Conservation (phyloP, 1,139 yeast species). For the Hansenula lynferdii region DNA sequence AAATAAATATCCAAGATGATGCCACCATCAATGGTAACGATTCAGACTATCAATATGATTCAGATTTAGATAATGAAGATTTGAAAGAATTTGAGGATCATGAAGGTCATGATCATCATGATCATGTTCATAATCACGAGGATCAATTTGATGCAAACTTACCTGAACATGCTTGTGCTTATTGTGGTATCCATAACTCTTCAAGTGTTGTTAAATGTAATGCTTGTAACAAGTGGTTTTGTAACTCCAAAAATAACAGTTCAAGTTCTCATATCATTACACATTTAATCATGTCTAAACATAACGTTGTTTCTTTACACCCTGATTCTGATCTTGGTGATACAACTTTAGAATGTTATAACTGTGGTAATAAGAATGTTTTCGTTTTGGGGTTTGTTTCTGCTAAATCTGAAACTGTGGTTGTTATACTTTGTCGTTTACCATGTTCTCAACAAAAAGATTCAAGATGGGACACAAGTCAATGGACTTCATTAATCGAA, state of each 20-base stretch:
- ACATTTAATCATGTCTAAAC: constrained; percentile 79
- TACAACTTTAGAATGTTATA: constrained; percentile 81
- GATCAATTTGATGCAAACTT: constrained; percentile 7
- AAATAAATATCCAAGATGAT: not conserved
- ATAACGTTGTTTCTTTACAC: constrained; percentile 70
- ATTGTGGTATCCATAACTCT: constrained; percentile 73
- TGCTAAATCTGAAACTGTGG: constrained; percentile 83
- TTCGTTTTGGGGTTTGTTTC: constrained; percentile 84
- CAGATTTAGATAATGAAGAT: constrained; percentile 11
- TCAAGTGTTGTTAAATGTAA: constrained; percentile 72
- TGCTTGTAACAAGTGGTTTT: constrained; percentile 83
- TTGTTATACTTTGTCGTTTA: constrained; percentile 80
- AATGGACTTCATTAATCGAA: constrained; percentile 86
- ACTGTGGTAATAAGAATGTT: constrained; percentile 80
- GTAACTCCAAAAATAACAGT: constrained; percentile 65
- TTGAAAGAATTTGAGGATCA: constrained; percentile 5
- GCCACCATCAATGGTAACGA: constrained; percentile 3
- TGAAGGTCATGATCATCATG: constrained; percentile 5
- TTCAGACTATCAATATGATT: constrained; percentile 9
- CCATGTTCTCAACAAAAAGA: constrained; percentile 84
- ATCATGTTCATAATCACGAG: constrained; percentile 2
- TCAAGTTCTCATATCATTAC: constrained; percentile 79
- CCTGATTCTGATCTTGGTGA: constrained; percentile 83
- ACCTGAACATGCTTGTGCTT: constrained; percentile 51
- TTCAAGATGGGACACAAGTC: constrained; percentile 78